phyloP scores from a whole-genome alignment of 176 grass and related monocot species.

The Tillandsia leiboldiana region DNA sequence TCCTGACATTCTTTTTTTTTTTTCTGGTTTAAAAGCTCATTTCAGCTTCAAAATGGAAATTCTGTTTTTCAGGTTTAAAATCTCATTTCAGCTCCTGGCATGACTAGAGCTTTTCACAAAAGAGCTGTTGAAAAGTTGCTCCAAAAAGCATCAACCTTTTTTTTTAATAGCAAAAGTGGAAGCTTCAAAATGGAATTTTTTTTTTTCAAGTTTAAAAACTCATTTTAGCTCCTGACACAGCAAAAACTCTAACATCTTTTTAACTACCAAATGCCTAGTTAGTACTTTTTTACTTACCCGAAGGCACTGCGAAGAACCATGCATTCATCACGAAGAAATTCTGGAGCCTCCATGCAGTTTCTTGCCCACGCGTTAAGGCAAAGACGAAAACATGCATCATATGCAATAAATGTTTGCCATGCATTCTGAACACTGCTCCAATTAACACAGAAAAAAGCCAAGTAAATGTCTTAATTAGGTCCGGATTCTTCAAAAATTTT shows the following conservation, averaged over 20 bases:
- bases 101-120: too few species aligned
- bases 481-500: not conserved
- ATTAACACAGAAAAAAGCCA: conserved; percentile 12
- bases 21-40: too few species aligned
- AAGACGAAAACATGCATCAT: conserved; percentile 86
- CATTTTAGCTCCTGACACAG: too few species aligned
- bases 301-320: conserved; percentile 64
- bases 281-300: conserved; percentile 36
- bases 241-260: too few species aligned
- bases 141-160: too few species aligned
- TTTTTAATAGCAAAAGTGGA: not conserved
- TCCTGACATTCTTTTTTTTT: too few species aligned
- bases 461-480: conserved; percentile 16
- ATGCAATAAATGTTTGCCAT: conserved; percentile 95
- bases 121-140: too few species aligned
- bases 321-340: conserved; percentile 91
- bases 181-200: not conserved
- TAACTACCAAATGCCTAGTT: too few species aligned
- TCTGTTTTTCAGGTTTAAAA: too few species aligned
- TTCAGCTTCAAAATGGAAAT: too few species aligned
- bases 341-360: conserved; percentile 71
- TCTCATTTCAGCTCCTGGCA: too few species aligned
- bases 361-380: conserved; percentile 89
- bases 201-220: not conserved
- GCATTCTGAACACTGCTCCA: conserved; percentile 68